phyloP scores from a whole-genome alignment of 2,329 filamentous ascomycete species.

The Pleoardoris graminearum region DNA sequence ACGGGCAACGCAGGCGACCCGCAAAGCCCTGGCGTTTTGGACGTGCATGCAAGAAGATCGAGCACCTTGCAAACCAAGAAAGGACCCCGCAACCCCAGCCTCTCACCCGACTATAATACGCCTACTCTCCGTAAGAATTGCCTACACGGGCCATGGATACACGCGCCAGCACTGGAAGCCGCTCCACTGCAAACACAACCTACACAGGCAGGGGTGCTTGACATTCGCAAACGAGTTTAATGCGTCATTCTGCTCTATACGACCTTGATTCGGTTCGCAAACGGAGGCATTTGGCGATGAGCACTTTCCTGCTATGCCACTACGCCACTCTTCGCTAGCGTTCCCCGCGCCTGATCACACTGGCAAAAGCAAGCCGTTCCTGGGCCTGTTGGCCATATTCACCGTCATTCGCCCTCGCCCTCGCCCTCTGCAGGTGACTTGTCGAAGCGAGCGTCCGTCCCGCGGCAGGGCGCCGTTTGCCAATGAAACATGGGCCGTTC shows the following conservation, averaged over 20 bases:
- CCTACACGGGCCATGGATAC: constrained; percentile 12
- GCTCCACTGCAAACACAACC: too few species aligned
- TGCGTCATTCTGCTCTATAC: too few species aligned
- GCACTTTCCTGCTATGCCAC: constrained; percentile 10
- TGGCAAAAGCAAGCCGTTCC: constrained; percentile 22
- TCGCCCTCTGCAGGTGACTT: constrained; percentile 4
- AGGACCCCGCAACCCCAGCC: constrained; percentile 10
- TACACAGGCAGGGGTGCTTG: too few species aligned
- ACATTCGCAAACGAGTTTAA: too few species aligned
- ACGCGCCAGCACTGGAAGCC: constrained; percentile 20
- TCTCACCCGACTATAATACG: neutral
- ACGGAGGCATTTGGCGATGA: constrained; percentile 7
- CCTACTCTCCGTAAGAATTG: constrained; percentile 10
- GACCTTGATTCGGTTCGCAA: too few species aligned
- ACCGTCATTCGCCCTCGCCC: constrained; percentile 14
- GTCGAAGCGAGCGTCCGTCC: neutral
- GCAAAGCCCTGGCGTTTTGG: constrained; percentile 31
- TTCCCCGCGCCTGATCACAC: constrained; percentile 31
- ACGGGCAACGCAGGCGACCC: constrained; percentile 28
- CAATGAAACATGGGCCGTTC: neutral
- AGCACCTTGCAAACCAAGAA: constrained; percentile 21
- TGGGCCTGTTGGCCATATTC: constrained; percentile 20
- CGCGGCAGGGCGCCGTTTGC: neutral
- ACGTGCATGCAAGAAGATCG: constrained; percentile 28
- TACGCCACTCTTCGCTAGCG: constrained; percentile 22